Percentiles rank a stretch among this genome's conserved stretches.
Conservation (phyloP, 306 rosid species). For the Hippophae tibetana region DNA sequence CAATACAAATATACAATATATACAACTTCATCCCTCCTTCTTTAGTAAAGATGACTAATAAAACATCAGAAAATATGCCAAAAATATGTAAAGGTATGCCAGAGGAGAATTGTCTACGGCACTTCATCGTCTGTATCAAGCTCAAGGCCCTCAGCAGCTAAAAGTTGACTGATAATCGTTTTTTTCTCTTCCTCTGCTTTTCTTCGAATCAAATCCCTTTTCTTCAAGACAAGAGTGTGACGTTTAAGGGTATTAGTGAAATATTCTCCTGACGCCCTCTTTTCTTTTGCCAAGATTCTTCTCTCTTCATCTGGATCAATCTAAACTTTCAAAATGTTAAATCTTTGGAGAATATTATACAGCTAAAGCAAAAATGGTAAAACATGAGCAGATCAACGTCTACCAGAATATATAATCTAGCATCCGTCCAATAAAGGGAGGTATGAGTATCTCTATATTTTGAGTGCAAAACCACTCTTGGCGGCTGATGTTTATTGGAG, state of each 20-base stretch:
- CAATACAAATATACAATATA: too few species aligned
- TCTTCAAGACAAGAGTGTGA: constrained; percentile 69
- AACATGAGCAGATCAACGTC: constrained; percentile 10
- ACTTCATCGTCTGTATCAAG: constrained; percentile 65
- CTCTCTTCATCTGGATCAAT: constrained; percentile 78
- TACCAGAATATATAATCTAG: too few species aligned
- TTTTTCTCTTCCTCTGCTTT: constrained; percentile 75
- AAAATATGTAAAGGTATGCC: too few species aligned
- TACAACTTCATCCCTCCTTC: too few species aligned
- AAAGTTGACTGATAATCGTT: constrained; percentile 48
- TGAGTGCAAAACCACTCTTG: too few species aligned
- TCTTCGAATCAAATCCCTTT: constrained; percentile 71
- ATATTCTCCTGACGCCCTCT: constrained; percentile 65
- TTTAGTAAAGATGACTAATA: too few species aligned
- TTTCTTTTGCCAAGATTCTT: constrained; percentile 77
- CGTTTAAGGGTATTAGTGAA: constrained; percentile 70
- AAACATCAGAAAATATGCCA: too few species aligned
- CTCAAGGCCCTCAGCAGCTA: constrained; percentile 93
- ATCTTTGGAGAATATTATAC: constrained; percentile 12
- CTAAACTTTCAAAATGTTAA: constrained; percentile 31
- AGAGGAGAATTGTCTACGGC: neutral
- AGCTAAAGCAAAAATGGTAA: constrained; percentile 5
- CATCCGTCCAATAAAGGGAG: too few species aligned
- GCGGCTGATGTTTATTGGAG: too few species aligned
- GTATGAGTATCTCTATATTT: too few species aligned